Conservation (phyloP, 495 filamentous ascomycete species). For the Neurospora sp. region DNA sequence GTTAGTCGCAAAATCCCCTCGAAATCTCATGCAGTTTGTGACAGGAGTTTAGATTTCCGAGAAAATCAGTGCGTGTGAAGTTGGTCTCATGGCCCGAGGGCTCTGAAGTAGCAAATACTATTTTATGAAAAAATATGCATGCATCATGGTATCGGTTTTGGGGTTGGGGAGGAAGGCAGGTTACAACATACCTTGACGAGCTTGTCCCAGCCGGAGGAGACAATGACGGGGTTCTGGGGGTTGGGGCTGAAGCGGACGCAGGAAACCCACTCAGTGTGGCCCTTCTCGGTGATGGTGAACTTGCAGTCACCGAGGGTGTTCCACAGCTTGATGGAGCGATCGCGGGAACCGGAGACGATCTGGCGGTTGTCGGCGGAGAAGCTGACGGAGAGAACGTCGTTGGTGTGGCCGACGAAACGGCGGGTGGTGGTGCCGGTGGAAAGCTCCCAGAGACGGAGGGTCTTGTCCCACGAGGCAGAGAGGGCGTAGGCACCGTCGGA, state of each 20-base stretch:
- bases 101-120: constrained; percentile 99
- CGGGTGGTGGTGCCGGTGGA: constrained; percentile 91
- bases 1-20: neutral
- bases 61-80: constrained; percentile 81
- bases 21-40: constrained; percentile 2
- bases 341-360: constrained; percentile 97
- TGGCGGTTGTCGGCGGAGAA: constrained; percentile 99
- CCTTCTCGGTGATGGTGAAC: constrained; percentile 99
- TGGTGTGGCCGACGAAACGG: constrained; percentile 97
- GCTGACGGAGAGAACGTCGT: constrained; percentile 98
- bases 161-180: neutral
- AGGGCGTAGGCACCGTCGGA: constrained; percentile 99
- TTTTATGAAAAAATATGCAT: constrained; percentile 51
- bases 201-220: constrained; percentile 99
- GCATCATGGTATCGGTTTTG: constrained; percentile 58
- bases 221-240: constrained; percentile 99
- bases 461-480: constrained; percentile 99
- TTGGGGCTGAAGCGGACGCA: constrained; percentile 99
- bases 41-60: constrained; percentile 13
- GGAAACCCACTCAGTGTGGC: constrained; percentile 98
- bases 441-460: constrained; percentile 98
- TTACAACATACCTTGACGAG: constrained; percentile 84
- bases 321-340: constrained; percentile 99
- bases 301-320: constrained; percentile 99
- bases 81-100: constrained; percentile 93